Percentiles rank a stretch among this genome's conserved stretches.
phyloP scores from a whole-genome alignment of 2,329 filamentous ascomycete species.

The Chaetomium sp. region DNA sequence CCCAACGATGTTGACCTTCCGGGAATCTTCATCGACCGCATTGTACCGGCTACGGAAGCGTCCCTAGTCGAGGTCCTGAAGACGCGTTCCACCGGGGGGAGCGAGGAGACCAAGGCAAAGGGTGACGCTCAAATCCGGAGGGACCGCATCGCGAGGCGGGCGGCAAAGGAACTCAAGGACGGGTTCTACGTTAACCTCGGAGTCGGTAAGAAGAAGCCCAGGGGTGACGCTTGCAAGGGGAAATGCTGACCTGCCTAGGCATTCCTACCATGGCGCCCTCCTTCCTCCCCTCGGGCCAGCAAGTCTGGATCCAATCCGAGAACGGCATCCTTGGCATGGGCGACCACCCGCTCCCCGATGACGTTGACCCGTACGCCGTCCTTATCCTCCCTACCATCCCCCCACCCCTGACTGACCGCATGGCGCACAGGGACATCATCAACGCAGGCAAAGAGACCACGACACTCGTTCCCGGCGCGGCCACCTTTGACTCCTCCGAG shows the following conservation, averaged over 20 bases:
- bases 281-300: slow-evolving; percentile 66
- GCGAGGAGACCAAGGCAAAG: slow-evolving; percentile 43
- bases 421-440: slow-evolving; percentile 63
- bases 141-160: slow-evolving; percentile 73
- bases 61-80: slow-evolving; percentile 75
- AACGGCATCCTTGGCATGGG: slow-evolving; percentile 86
- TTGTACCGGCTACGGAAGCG: slow-evolving; percentile 70
- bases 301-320: slow-evolving; percentile 84
- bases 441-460: slow-evolving; percentile 89
- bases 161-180: slow-evolving; percentile 78
- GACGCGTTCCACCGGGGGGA: slow-evolving; percentile 49
- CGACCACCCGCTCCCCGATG: slow-evolving; percentile 70
- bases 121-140: slow-evolving; percentile 57
- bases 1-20: slow-evolving; percentile 77
- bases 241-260: slow-evolving; percentile 43
- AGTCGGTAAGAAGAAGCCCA: slow-evolving; percentile 50
- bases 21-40: slow-evolving; percentile 80
- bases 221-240: background rate
- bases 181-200: slow-evolving; percentile 81
- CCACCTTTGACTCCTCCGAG: slow-evolving; percentile 77
- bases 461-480: slow-evolving; percentile 73
- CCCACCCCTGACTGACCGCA: background rate
- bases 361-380: slow-evolving; percentile 62
- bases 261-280: slow-evolving; percentile 84
- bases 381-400: too few relatives aligned